A percentile compares a stretch with the other conserved stretches of the same genome.
These are phyloP conservation scores for Geosmithia putterillii DNA, from an alignment of 2,329 filamentous ascomycete species.

Conservation along the genomic window DNA sequence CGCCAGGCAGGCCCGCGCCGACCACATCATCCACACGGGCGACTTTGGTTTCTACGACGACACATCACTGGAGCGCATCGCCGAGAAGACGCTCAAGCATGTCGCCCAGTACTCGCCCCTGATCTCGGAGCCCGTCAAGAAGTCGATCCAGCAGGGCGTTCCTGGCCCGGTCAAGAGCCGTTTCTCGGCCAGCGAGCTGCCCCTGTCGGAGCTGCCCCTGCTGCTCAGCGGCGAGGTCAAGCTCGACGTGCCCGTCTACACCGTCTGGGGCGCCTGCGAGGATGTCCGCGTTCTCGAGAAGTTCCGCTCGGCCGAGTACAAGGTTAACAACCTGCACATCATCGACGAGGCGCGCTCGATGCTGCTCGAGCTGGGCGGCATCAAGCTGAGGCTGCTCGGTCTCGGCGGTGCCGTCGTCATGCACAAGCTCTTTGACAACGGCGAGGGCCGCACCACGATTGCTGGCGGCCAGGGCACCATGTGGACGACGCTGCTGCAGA, in stretches of 20 bases:
- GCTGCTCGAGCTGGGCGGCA: conserved; percentile 84
- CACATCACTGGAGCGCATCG: conserved; percentile 88
- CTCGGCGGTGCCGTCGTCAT: conserved; percentile 95
- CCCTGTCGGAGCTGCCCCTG: conserved; percentile 82
- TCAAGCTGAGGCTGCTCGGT: conserved; percentile 88
- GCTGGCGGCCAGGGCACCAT: conserved; percentile 97
- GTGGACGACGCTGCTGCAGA: conserved; percentile 97
- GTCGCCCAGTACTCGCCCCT: conserved; percentile 97
- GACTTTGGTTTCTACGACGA: conserved; percentile 99
- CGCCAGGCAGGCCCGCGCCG: conserved; percentile 84
- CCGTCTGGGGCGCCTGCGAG: conserved; percentile 97
- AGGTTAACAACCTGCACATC: conserved; percentile 92
- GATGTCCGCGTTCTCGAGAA: conserved; percentile 96
- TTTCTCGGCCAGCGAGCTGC: conserved; percentile 69
- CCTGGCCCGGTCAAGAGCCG: conserved; percentile 75
- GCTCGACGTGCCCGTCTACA: conserved; percentile 93
- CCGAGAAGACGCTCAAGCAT: conserved; percentile 97
- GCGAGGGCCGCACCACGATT: conserved; percentile 94
- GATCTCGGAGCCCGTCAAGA: conserved; percentile 66
- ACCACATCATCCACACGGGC: conserved; percentile 97
- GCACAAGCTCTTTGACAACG: conserved; percentile 99
- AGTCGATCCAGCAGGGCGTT: conserved; percentile 51
- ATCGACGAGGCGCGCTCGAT: conserved; percentile 97
- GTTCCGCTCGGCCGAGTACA: conserved; percentile 95
- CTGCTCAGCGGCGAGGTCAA: conserved; percentile 82